These are phyloP conservation scores for Paspalum vaginatum DNA, from an alignment of 176 grass and related monocot species.

Conservation along the genomic window DNA sequence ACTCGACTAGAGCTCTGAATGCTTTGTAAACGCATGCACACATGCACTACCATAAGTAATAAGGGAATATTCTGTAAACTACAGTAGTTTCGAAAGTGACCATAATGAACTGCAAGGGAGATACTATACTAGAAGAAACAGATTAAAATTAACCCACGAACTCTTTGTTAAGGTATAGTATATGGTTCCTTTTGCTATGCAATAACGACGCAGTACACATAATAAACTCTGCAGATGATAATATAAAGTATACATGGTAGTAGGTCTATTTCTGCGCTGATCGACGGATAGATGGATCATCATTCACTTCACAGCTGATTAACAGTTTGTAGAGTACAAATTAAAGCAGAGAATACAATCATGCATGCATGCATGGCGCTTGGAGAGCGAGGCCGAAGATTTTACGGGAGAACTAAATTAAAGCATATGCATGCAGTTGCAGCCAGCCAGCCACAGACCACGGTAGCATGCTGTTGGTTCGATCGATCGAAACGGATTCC, in stretches of 20 bases:
- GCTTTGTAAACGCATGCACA: too few species aligned
- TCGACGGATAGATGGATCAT: too few species aligned
- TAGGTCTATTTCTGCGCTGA: too few species aligned
- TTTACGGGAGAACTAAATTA: background rate
- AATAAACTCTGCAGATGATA: too few species aligned
- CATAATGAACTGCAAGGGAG: too few species aligned
- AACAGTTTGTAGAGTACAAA: background rate
- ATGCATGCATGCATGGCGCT: conserved; percentile 18
- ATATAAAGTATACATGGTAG: too few species aligned
- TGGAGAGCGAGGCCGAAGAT: background rate
- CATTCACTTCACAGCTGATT: background rate
- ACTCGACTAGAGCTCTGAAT: too few species aligned
- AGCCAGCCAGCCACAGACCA: background rate
- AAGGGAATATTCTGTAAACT: background rate
- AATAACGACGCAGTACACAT: too few species aligned
- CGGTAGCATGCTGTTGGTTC: background rate
- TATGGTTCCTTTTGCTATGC: too few species aligned
- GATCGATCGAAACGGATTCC: conserved; percentile 35
- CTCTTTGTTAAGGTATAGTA: too few species aligned
- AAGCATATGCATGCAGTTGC: background rate
- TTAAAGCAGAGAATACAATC: conserved; percentile 37
- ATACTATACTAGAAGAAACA: too few species aligned
- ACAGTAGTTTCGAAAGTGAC: background rate
- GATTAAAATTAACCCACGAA: too few species aligned
- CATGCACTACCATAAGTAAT: background rate